Evolutionary conservation across 805 yeast species (phyloP).

Genomic region (Metschnikowia kofuensis): DNA sequence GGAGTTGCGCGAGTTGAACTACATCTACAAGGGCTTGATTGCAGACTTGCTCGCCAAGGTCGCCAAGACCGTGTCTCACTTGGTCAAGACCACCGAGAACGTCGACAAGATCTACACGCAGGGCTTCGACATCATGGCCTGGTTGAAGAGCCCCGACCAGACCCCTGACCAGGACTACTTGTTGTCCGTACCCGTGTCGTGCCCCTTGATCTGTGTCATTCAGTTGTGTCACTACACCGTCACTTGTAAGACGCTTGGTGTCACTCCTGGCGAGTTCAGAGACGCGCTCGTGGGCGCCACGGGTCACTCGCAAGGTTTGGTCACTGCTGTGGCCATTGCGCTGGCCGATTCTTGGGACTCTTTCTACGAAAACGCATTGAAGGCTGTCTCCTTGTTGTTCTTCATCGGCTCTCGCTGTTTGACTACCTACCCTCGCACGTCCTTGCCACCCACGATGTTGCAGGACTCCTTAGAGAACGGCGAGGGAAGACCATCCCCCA

Average conservation of each 20-base stretch:
- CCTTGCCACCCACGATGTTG: conserved; percentile 88
- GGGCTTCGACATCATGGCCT: conserved; percentile 82
- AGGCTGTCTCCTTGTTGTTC: conserved; percentile 82
- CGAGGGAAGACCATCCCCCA: conserved; percentile 96
- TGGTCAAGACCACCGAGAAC: conserved; percentile 69
- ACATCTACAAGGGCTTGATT: conserved; percentile 71
- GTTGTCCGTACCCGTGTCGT: conserved; percentile 87
- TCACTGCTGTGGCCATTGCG: conserved; percentile 90
- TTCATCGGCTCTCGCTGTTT: conserved; percentile 92
- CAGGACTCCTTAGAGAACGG: conserved; percentile 90
- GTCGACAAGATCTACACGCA: conserved; percentile 88
- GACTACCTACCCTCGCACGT: conserved; percentile 87
- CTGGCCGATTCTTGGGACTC: conserved; percentile 80
- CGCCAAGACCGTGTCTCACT: conserved; percentile 62
- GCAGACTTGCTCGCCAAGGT: conserved; percentile 67
- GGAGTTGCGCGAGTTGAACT: conserved; percentile 84
- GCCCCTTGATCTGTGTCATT: conserved; percentile 96
- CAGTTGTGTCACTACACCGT: conserved; percentile 92
- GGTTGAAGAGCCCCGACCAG: conserved; percentile 82
- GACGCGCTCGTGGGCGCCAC: conserved; percentile 68
- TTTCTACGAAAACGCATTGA: conserved; percentile 66
- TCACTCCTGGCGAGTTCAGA: conserved; percentile 86
- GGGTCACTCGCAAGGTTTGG: conserved; percentile 89
- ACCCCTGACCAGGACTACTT: conserved; percentile 90
- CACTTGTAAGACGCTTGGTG: conserved; percentile 78